Base-by-base conservation (phyloP, 2,329 filamentous ascomycete genomes). In the Sporothrix humicola region DNA sequence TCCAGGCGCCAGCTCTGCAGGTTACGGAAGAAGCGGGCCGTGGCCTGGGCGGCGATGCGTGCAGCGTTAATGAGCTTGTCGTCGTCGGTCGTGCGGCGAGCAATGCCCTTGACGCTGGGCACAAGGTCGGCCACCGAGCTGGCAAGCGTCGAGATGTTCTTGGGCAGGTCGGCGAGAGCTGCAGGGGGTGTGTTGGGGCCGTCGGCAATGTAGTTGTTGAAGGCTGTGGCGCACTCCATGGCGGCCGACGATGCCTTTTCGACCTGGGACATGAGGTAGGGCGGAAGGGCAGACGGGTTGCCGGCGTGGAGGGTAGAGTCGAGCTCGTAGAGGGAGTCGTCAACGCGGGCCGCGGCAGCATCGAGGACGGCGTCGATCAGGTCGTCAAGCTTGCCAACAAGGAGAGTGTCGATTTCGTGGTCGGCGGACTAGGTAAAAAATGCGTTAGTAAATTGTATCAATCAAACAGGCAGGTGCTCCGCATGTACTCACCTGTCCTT, bases 181-280 rank as follows among this genome's bases (percentile, higher is more conserved):
- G 65, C 31, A 17, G 1, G 92, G 10, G 91, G 91, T 80, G 93
- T 94, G 81, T 95, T 97, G 5, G 95, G 95, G 0, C 96, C 96
- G 80, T 99, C 96, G 8, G 95, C 96, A 78, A 99, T 97, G 82
- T 97, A 98, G 83, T 97, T 97, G 85, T 98, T 99, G 87, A 98
- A 99, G 0, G 96, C 92, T 0, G 95, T 98, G 1, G 95, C 96
- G 82, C 99, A 99, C 81, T 99, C 96, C 82, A 97, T 98, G 13
- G 96, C 94, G 77, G 91, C 97, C 10, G 94, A 90, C 8, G 95
- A 96, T 0, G 96, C 95, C 85, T 98, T 99, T 81, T 99, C 96
- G 74, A 98, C 95, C 81, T 98, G 95, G 1, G 95, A 98, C 69
- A 99, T 87, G 13, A 99, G 95, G 80, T 97, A 98, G 1, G 95